phyloP scores from a whole-genome alignment of 805 yeast species.

The Hanseniaspora lindneri region DNA sequence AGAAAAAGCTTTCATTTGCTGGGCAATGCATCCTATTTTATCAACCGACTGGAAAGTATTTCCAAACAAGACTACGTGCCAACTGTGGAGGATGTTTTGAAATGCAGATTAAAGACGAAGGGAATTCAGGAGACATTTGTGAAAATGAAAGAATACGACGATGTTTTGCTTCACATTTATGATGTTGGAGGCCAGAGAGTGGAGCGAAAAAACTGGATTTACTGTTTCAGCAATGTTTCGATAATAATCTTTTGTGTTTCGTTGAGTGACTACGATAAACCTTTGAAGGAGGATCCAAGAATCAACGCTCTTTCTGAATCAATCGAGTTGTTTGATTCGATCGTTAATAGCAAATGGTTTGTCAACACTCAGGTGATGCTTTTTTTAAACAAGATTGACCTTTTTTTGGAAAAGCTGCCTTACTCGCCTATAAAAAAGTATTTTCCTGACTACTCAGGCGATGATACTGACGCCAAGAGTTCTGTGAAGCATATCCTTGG shows the following conservation, averaged over 20 bases:
- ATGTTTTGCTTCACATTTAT: conserved; percentile 46
- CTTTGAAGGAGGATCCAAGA: conserved; percentile 59
- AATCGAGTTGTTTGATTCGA: conserved; percentile 72
- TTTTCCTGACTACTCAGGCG: conserved; percentile 87
- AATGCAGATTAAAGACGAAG: conserved; percentile 84
- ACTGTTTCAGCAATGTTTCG: conserved; percentile 88
- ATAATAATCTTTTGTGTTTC: conserved; percentile 85
- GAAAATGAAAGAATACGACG: conserved; percentile 45
- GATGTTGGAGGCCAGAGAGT: conserved; percentile 96
- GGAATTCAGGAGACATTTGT: conserved; percentile 80
- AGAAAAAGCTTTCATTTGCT: conserved; percentile 65
- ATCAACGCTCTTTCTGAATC: conserved; percentile 75
- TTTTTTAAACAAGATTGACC: conserved; percentile 80
- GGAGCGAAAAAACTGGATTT: conserved; percentile 94
- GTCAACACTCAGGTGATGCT: conserved; percentile 73
- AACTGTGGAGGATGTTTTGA: conserved; percentile 59
- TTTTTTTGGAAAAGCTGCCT: conserved; percentile 74
- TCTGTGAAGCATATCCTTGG: conserved; percentile 73
- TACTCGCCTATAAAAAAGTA: conserved; percentile 68
- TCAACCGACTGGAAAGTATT: conserved; percentile 47
- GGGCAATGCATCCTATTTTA: conserved; percentile 75
- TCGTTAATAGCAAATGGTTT: conserved; percentile 88
- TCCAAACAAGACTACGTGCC: conserved; percentile 54
- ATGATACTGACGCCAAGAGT: conserved; percentile 78
- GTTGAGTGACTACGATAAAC: conserved; percentile 81